Evolutionary conservation across 2,329 filamentous ascomycete genomes (phyloP), one percentile per base, ranked within the genome.

Genomic region (Epicoccum sorghinum): DNA sequence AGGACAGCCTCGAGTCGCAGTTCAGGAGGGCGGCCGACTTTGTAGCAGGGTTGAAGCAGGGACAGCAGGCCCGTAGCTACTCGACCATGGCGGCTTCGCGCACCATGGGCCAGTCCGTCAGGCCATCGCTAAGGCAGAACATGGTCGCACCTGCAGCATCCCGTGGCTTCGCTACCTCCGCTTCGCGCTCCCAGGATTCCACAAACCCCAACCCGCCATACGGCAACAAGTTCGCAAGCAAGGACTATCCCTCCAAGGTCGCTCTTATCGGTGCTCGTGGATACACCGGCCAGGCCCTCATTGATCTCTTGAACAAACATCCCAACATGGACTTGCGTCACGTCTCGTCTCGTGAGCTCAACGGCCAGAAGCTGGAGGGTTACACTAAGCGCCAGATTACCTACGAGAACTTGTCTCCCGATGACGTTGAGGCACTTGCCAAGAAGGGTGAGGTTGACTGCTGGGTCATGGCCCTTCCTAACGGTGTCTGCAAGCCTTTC

Each of bases 381-480:
- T 99, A 99, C 75, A 86, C 86, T 68, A 98, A 97, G 84, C 86
- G 89, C 60, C 87, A 96, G 57, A 90, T 99, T 64, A 91, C 86
- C 59, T 99, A 99, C 77, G 91, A 96, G 76, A 96, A 92, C 74
- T 81, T 98, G 39, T 87, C 85, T 51, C 85, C 91, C 6, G 93
- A 98, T 62, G 93, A 98, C 64, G 88, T 96, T 10, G 86, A 87
- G 59, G 83, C 87, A 53, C 91, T 98, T 85, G 90, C 95, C 59
- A 87, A 89, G 72, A 86, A 88, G 29, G 89, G 90, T 46, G 86
- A 93, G 68, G 87, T 98, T 44, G 93, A 98, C 79, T 95, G 90
- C 78, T 98, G 93, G 93, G 90, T 98, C 39, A 95, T 98, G 90
- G 95, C 95, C 32, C 86, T 98, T 27, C 95, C 93, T 39, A 99